Evolutionary conservation across 306 rosid species (phyloP).

Genomic region (Quercus robur): DNA sequence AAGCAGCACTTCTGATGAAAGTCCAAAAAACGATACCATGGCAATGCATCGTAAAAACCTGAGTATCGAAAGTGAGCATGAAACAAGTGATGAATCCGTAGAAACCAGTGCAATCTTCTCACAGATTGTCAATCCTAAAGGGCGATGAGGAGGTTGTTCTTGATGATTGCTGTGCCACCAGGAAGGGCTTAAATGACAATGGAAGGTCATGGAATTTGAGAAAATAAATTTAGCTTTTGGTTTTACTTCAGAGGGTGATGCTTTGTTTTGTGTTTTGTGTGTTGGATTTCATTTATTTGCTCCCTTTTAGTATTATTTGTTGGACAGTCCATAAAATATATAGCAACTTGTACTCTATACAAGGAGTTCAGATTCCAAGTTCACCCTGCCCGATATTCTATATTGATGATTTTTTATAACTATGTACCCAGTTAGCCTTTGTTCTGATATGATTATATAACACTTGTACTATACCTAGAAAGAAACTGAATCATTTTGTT

Average conservation of each 20-base stretch:
- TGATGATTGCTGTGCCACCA: background rate
- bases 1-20: conserved; percentile 28
- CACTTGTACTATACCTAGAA: too few species aligned
- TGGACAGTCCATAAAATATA: background rate
- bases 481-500: too few species aligned
- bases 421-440: too few species aligned
- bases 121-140: conserved; percentile 20
- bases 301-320: background rate
- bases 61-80: conserved; percentile 37
- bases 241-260: conserved; percentile 5
- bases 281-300: background rate
- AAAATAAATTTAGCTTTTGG: conserved; percentile 3
- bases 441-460: too few species aligned
- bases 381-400: too few species aligned
- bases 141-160: conserved; percentile 25
- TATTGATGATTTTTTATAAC: too few species aligned
- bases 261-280: background rate
- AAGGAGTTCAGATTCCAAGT: too few species aligned
- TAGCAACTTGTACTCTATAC: too few species aligned
- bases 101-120: conserved; percentile 19
- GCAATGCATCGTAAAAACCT: conserved; percentile 29
- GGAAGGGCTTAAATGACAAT: conserved; percentile 4
- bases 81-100: conserved; percentile 5
- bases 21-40: conserved; percentile 13
- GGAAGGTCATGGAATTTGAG: conserved; percentile 28